phyloP scores from a whole-genome alignment of 805 yeast genomes.

The Sugiyamaella lignohabitans region DNA sequence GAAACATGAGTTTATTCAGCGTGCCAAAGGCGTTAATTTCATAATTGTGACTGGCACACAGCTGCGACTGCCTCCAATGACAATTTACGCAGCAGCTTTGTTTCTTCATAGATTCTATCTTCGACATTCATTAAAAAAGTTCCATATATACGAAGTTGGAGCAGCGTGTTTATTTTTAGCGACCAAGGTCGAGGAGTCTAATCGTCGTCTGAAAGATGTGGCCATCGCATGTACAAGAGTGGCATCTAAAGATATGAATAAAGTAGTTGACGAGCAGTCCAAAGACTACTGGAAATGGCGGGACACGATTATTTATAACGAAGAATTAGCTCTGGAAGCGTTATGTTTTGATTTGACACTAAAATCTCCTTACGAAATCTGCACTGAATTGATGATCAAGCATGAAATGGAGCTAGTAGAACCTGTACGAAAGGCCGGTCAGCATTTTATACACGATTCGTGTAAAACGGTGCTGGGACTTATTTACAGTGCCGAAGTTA shows the following conservation, averaged over 20 bases:
- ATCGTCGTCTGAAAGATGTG: constrained; percentile 42
- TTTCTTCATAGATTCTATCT: constrained; percentile 49
- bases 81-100: constrained; percentile 43
- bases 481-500: constrained; percentile 25
- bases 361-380: constrained; percentile 34
- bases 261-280: constrained; percentile 39
- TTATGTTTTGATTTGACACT: constrained; percentile 44
- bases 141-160: constrained; percentile 46
- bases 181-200: constrained; percentile 48
- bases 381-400: constrained; percentile 17
- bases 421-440: constrained; percentile 25
- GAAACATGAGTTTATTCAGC: constrained; percentile 35
- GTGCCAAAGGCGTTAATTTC: constrained; percentile 45
- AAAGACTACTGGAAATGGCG: constrained; percentile 48
- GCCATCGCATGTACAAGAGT: constrained; percentile 44
- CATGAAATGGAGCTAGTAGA: constrained; percentile 21
- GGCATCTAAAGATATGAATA: constrained; percentile 39
- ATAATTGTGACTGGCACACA: constrained; percentile 40
- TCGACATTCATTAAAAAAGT: constrained; percentile 37
- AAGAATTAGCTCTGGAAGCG: constrained; percentile 40
- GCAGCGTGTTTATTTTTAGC: constrained; percentile 48
- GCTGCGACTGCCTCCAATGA: constrained; percentile 42
- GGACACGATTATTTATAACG: constrained; percentile 41
- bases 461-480: constrained; percentile 33
- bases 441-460: constrained; percentile 31